Evolutionary conservation across 2,329 filamentous ascomycete genomes (phyloP), one percentile per base, ranked within the genome.

Genomic region (Aureobasidium mangrovei): DNA sequence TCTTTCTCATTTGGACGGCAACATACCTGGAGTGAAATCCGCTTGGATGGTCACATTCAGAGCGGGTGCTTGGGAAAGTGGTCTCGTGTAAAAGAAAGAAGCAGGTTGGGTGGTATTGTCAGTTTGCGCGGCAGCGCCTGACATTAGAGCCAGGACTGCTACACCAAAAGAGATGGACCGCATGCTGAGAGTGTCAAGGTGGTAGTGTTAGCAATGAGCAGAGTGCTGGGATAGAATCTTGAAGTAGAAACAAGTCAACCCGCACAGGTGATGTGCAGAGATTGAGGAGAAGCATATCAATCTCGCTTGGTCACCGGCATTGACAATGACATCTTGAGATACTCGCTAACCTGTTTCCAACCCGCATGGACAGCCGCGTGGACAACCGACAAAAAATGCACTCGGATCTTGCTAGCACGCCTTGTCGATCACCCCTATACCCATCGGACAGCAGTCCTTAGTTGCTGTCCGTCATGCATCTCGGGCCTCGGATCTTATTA

Each of bases 1-100:
- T 42, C 39, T 9, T 3, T 2, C n/a, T 27, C 39, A 42, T 8
- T 2, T 9, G 8, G n/a, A 4, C 2, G 7, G 4, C 3, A 12
- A 41, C 41, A 28, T 33, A 47, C 44, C 46, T 9, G 46, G 40
- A 28, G 54, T 18, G 24, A 53, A 56, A 26, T 41, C 48, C 12
- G 33, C 57, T 18, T 58, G 52, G 12, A 61, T 56, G 2, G 55
- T 60, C 26, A 64, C 57, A 38, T 61, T 60, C 39, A 64, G 54
- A 4, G 58, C 58, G 9, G 39, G 39, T 38, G 49, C 59, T 32
- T 54, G 45, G 10, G 63, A 51, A 28, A 64, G 61, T 18, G 63
- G 62, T 27, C 62, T 56, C 7, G 60, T 58, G 41, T 59, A 57
- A 53, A 59, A 62, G 33, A 59, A 58, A 12, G 60, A 62, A n/a